Evolutionary conservation across 306 rosid species (phyloP), one percentile per base, ranked within the genome.

Genomic region (Mimosa bimucronata): DNA sequence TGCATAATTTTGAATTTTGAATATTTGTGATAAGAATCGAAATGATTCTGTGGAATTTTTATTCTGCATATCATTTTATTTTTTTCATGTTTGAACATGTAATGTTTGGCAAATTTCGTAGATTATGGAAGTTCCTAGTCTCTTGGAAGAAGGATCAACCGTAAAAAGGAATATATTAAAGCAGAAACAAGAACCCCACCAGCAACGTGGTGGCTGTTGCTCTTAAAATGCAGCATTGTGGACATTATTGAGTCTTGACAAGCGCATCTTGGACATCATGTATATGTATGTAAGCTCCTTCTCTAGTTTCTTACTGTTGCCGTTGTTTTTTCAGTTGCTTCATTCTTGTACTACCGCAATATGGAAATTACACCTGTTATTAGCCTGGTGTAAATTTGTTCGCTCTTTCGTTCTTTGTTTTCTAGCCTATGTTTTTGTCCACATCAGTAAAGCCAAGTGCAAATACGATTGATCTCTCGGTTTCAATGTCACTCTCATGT

Each of bases 111-210:
- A 82, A 69, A 53, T 82, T 82, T 69, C n/a, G 21, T 84, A 94
- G 98, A 95, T 92, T 81, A 91, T 92, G 98, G 99, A 91, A 85
- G 91, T 89, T 77, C 99, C 99, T 18, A 89, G 96, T 81, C 96
- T 95, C 9, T 80, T 93, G 86, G 94, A 94, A 84, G 94, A 91
- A 87, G 99, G 98, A 38, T 91, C 99, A 23, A 88, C 83, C 69
- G 88, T 77, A 53, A 95, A 95, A 86, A 90, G 94, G 82, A 93
- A 88, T 84, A 88, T 89, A 42, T 79, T 90, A 81, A 93, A 91
- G 86, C 97, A 75, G 83, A 90, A 91, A 67, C 94, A 84, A 74
- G 94, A 89, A 80, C 64, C 87, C 64, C 91, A 89, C 64, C 80
- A 89, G 44, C 85, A 84, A 76, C 75, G 73, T 30, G 80, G 87